These are phyloP conservation scores for Annulohypoxylon moriforme DNA, from an alignment of 495 filamentous ascomycete genomes.

Conservation along the genomic window DNA sequence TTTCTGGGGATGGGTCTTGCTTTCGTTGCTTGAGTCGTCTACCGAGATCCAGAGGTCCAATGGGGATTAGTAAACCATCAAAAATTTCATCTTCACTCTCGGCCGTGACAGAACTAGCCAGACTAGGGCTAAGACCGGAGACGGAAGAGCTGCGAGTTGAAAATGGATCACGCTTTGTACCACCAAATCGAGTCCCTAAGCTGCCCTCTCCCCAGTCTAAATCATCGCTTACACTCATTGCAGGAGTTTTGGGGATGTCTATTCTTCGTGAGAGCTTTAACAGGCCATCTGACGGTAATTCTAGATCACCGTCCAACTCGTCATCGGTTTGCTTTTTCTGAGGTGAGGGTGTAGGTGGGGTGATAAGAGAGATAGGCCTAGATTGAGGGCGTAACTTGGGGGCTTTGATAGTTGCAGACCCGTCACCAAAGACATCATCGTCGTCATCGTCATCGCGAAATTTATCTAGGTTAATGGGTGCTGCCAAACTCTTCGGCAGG, in stretches of 20 bases:
- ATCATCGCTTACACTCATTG: conserved; percentile 73
- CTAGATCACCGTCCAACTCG: conserved; percentile 81
- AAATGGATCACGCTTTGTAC: conserved; percentile 78
- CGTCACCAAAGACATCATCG: conserved; percentile 71
- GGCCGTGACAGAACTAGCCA: conserved; percentile 87
- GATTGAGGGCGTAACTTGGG: conserved; percentile 66
- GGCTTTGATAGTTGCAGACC: conserved; percentile 72
- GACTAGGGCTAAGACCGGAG: conserved; percentile 89
- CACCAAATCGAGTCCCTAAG: conserved; percentile 86
- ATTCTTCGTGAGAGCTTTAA: conserved; percentile 70
- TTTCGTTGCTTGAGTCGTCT: conserved; percentile 78
- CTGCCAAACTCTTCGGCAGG: conserved; percentile 41
- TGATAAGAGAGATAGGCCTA: conserved; percentile 66
- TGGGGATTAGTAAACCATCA: conserved; percentile 84
- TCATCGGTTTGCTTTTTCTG: conserved; percentile 59
- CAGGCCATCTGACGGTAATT: conserved; percentile 70
- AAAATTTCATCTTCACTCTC: conserved; percentile 95
- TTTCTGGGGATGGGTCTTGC: conserved; percentile 62
- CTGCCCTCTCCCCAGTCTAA: conserved; percentile 95
- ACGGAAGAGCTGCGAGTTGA: conserved; percentile 86
- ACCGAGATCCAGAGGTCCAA: conserved; percentile 82
- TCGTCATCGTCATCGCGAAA: conserved; percentile 72
- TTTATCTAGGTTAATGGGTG: conserved; percentile 64
- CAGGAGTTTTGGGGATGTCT: conserved; percentile 67
- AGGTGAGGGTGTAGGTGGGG: conserved; percentile 63